Percentiles rank a stretch among this genome's conserved stretches.
phyloP scores from a whole-genome alignment of 73 alveolate species.

The Tetrahymena malaccensis region DNA sequence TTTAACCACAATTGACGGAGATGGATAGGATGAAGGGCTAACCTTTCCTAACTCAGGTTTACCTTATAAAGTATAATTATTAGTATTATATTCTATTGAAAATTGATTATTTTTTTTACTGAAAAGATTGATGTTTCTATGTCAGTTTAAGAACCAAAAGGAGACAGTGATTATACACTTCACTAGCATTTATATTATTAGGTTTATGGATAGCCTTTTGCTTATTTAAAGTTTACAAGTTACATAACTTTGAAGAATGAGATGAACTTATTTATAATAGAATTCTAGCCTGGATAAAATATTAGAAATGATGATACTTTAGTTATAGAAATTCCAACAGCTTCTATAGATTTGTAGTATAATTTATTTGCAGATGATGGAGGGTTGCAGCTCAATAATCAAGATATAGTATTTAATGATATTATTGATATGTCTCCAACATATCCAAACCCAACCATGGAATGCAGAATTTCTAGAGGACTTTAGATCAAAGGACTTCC shows the following conservation, averaged over 20 bases:
- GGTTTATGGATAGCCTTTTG: neutral
- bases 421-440: neutral
- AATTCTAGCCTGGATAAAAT: neutral
- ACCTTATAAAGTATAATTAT: neutral
- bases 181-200: neutral
- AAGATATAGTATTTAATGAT: neutral
- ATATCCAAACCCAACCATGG: neutral
- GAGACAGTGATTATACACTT: neutral
- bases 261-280: neutral
- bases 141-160: neutral
- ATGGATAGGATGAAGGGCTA: neutral
- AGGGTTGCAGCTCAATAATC: neutral
- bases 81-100: neutral
- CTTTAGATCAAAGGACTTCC: neutral
- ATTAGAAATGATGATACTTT: neutral
- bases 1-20: neutral
- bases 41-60: neutral
- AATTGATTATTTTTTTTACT: neutral
- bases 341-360: neutral
- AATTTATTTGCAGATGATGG: neutral
- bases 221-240: neutral
- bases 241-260: neutral
- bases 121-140: neutral
- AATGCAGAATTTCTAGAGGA: neutral
- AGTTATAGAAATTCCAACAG: neutral